A percentile compares a stretch with the other conserved stretches of the same genome.
phyloP scores from a whole-genome alignment of 225 moss, liverwort and hornwort species.

The Polytrichum formosum region DNA sequence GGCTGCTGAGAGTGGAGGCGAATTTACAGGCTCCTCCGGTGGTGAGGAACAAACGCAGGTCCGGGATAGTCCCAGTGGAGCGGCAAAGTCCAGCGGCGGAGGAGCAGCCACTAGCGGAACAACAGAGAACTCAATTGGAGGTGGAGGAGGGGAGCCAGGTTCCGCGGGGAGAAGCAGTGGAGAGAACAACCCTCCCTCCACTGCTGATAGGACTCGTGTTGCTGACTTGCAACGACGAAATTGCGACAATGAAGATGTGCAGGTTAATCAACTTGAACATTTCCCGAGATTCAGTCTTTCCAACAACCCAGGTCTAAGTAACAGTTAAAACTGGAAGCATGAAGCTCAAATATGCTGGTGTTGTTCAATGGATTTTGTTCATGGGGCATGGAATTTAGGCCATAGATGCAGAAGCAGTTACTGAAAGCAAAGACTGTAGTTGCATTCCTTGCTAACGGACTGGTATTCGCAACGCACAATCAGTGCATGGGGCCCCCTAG shows the following conservation, averaged over 20 bases:
- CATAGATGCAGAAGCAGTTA: no score
- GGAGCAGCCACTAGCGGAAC: constrained; percentile 40
- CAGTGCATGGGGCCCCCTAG: no score
- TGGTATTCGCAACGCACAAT: no score
- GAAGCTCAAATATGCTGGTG: no score
- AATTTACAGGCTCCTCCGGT: constrained; percentile 27
- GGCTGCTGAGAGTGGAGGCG: constrained; percentile 57
- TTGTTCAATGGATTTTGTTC: no score
- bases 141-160: constrained; percentile 46
- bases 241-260: constrained; percentile 84
- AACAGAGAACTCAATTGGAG: constrained; percentile 34
- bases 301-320: no score
- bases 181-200: constrained; percentile 48
- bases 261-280: constrained; percentile 41
- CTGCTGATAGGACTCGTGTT: constrained; percentile 54
- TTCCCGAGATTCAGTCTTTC: no score
- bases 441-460: no score
- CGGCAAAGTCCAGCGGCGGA: constrained; percentile 41
- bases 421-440: no score
- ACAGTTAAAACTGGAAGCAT: no score
- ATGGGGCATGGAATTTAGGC: no score
- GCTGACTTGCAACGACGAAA: constrained; percentile 57
- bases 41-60: constrained; percentile 26
- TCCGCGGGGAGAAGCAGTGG: constrained; percentile 49
- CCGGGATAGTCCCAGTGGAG: constrained; percentile 42